A percentile compares a stretch with the other conserved stretches of the same genome.
Conservation (phyloP, 352 stramenopile genomes). For the Pythium oligandrum region DNA sequence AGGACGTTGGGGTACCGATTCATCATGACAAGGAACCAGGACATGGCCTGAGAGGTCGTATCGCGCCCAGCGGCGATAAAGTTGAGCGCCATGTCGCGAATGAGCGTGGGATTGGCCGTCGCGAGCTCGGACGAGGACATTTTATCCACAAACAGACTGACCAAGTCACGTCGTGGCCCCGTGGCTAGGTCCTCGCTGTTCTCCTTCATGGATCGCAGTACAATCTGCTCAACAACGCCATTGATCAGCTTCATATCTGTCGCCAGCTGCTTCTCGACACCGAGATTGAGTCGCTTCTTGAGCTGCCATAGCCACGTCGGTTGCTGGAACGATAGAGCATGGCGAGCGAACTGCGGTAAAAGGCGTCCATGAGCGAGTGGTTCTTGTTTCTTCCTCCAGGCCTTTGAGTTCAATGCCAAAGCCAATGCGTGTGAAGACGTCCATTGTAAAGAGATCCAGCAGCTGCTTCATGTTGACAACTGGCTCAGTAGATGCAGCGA, state of each 20-base stretch:
- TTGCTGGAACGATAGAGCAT: constrained; percentile 20
- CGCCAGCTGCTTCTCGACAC: constrained; percentile 19
- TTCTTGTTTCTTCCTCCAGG: constrained; percentile 28
- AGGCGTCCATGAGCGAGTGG: constrained; percentile 20
- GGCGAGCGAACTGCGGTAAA: constrained; percentile 16
- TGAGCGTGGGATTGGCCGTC: constrained; percentile 18
- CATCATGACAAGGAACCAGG: constrained; percentile 78
- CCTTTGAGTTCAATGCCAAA: constrained; percentile 60
- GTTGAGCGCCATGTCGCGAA: constrained; percentile 70
- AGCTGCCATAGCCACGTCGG: constrained; percentile 23
- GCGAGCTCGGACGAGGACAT: neutral
- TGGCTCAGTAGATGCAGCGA: constrained; percentile 4
- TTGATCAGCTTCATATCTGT: constrained; percentile 23
- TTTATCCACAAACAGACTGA: constrained; percentile 37
- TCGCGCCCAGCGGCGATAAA: constrained; percentile 77
- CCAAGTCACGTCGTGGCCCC: constrained; percentile 25
- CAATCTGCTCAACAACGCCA: constrained; percentile 19
- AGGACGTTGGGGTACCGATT: constrained; percentile 44
- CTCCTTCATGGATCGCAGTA: constrained; percentile 13
- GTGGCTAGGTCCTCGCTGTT: neutral
- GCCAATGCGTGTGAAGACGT: constrained; percentile 70
- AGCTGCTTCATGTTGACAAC: constrained; percentile 44
- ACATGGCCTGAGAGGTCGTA: constrained; percentile 66
- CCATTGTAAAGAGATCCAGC: constrained; percentile 53
- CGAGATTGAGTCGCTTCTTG: constrained; percentile 18